Conservation (phyloP, 306 rosid genomes). For the Quercus aquifolioides region DNA sequence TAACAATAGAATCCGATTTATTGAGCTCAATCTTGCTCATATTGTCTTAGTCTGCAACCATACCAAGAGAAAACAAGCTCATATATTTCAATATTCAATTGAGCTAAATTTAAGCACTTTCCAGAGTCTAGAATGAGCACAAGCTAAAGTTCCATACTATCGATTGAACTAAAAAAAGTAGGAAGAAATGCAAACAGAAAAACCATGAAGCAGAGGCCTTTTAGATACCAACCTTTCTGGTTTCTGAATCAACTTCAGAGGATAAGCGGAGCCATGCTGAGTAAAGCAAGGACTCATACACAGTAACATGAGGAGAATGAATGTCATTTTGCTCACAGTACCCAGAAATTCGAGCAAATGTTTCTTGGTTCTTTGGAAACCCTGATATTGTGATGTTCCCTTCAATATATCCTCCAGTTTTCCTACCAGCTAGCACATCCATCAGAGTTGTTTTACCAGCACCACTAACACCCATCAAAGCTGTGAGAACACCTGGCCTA, state of each 20-base stretch:
- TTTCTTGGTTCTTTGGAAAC: conserved; percentile 80
- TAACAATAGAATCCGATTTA: too few species aligned
- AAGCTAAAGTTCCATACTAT: background rate
- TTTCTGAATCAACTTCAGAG: conserved; percentile 25
- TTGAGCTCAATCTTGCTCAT: background rate
- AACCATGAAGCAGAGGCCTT: background rate
- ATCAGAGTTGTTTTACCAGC: conserved; percentile 97
- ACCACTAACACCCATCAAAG: conserved; percentile 93
- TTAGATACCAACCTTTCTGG: conserved; percentile 30
- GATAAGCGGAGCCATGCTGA: conserved; percentile 59
- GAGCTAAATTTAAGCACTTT: background rate
- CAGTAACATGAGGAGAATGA: conserved; percentile 58
- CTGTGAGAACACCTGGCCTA: conserved; percentile 91
- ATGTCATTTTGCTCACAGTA: conserved; percentile 93
- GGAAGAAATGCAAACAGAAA: background rate
- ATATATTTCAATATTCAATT: background rate
- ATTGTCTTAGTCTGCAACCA: background rate
- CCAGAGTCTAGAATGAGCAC: background rate
- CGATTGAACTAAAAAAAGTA: background rate
- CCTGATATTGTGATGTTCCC: conserved; percentile 76
- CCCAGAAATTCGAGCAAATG: conserved; percentile 88
- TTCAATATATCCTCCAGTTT: conserved; percentile 80
- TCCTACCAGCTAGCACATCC: conserved; percentile 93
- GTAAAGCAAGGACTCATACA: conserved; percentile 47
- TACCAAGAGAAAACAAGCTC: background rate